phyloP scores from a whole-genome alignment of 2,329 filamentous ascomycete species.

The Xylogone sp. region DNA sequence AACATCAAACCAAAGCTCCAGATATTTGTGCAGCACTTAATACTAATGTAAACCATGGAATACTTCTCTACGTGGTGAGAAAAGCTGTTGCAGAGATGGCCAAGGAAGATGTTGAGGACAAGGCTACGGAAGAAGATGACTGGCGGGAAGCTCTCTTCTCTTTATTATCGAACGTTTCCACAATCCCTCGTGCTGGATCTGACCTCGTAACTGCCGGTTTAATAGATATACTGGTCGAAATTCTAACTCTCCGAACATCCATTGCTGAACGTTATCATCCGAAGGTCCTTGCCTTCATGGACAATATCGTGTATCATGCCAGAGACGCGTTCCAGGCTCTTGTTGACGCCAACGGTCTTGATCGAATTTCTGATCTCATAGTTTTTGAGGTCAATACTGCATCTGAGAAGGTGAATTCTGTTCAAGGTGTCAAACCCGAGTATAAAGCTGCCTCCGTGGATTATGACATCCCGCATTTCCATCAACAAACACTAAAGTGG shows the following conservation, averaged over 20 bases:
- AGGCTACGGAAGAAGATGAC: constrained; percentile 69
- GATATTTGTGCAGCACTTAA: constrained; percentile 91
- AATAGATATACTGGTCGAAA: constrained; percentile 85
- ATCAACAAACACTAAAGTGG: constrained; percentile 91
- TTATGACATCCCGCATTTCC: constrained; percentile 88
- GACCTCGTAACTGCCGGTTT: constrained; percentile 87
- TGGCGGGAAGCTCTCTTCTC: constrained; percentile 90
- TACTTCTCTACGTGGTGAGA: constrained; percentile 87
- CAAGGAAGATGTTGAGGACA: constrained; percentile 53
- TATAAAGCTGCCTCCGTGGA: constrained; percentile 83
- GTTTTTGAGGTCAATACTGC: constrained; percentile 73
- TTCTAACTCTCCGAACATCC: constrained; percentile 75
- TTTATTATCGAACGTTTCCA: constrained; percentile 77
- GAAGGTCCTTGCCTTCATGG: constrained; percentile 81
- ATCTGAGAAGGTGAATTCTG: constrained; percentile 59
- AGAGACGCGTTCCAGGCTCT: constrained; percentile 81
- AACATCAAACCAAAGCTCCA: constrained; percentile 71
- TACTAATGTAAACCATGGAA: constrained; percentile 93
- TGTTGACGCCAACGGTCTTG: constrained; percentile 77
- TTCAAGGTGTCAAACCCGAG: constrained; percentile 66
- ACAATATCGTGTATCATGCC: constrained; percentile 81
- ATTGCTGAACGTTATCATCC: constrained; percentile 82
- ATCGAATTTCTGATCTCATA: constrained; percentile 84
- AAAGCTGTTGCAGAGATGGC: constrained; percentile 85
- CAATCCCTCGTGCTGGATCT: constrained; percentile 69